Base-by-base conservation (phyloP, 805 yeast species). In the Maudiozyma barnettii region DNA sequence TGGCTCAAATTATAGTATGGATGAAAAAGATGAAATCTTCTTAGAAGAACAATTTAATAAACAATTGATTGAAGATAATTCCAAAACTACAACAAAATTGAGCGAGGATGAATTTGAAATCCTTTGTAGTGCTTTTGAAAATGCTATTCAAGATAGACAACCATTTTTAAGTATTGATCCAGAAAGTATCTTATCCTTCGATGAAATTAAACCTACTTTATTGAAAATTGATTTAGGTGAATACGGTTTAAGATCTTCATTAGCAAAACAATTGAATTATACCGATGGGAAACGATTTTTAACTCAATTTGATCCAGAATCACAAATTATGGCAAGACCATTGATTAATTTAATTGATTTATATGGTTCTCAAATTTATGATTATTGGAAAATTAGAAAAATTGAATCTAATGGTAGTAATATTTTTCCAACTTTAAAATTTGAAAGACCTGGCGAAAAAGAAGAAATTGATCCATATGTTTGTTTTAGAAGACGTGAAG, bases 391-490 rank as follows among this genome's bases (percentile, higher is more conserved):
- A 53, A 54, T 58, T 7, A 73, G 98, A 51, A 84, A 90, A 63
- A 73, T 89, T 18, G 78, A 67, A 39, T 71, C 87, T 45, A 65
- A 71, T 23, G 97, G 97, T 30, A 76, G 77, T 55, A 65, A 84
- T 4, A 76, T 93, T 19, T 75, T 79, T 54, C 95, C 97, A 4
- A 65, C 74, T 14, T 71, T 93, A 44, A 85, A 81, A 63, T 89
- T 86, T 63, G 97, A 90, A 68, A 90, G 86, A 55, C 86, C 86
- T 21, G 78, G 78, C 47, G 93, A 87, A 49, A 89, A 89, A 59
- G 97, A 90, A 58, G 97, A 90, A 58, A 78, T 77, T 50, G 97
- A 93, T 64, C 98, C 99, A 1, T 93, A 93, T 65, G 83, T 88
- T 38, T 88, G 97, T 69, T 93, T 93, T 72, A 78, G 99, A 59